Conservation (phyloP, 2,329 filamentous ascomycete species). For the Hyphodiscus sp. region DNA sequence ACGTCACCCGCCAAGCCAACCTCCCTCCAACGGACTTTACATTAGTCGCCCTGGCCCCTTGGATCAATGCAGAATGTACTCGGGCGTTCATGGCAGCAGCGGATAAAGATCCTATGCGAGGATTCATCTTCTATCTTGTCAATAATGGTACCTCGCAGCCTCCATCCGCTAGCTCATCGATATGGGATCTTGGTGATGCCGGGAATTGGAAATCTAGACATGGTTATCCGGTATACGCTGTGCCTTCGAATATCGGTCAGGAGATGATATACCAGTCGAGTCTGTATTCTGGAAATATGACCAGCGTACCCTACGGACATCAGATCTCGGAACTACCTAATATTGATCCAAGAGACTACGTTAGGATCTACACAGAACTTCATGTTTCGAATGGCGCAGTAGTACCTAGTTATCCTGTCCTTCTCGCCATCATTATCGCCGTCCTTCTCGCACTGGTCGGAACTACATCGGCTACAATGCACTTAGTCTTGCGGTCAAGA, state of each 20-base stretch:
- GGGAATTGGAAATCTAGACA: slow-evolving; percentile 66
- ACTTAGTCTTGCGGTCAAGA: slow-evolving; percentile 66
- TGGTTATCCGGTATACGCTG: slow-evolving; percentile 75
- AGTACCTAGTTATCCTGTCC: slow-evolving; percentile 76
- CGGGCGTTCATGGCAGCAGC: slow-evolving; percentile 61
- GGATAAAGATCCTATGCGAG: slow-evolving; percentile 52
- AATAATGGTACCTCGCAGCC: slow-evolving; percentile 52
- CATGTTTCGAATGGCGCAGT: slow-evolving; percentile 38
- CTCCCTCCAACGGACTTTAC: slow-evolving; percentile 65
- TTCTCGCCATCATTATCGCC: slow-evolving; percentile 63
- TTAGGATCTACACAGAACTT: slow-evolving; percentile 54
- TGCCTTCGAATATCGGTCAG: slow-evolving; percentile 61
- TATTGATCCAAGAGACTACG: slow-evolving; percentile 50
- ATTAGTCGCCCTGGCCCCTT: slow-evolving; percentile 78
- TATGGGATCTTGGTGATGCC: slow-evolving; percentile 66
- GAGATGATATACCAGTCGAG: slow-evolving; percentile 66
- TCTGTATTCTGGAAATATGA: slow-evolving; percentile 71
- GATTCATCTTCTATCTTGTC: slow-evolving; percentile 57
- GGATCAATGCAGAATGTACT: slow-evolving; percentile 71
- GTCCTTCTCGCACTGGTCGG: slow-evolving; percentile 64
- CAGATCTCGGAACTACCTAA: slow-evolving; percentile 50
- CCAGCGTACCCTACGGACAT: slow-evolving; percentile 49
- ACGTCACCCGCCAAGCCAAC: slow-evolving; percentile 67
- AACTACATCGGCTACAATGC: slow-evolving; percentile 65
- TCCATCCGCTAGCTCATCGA: slow-evolving; percentile 54